Conservation (phyloP, 2,329 filamentous ascomycete genomes). For the Calonectria pseudoturangicola region DNA sequence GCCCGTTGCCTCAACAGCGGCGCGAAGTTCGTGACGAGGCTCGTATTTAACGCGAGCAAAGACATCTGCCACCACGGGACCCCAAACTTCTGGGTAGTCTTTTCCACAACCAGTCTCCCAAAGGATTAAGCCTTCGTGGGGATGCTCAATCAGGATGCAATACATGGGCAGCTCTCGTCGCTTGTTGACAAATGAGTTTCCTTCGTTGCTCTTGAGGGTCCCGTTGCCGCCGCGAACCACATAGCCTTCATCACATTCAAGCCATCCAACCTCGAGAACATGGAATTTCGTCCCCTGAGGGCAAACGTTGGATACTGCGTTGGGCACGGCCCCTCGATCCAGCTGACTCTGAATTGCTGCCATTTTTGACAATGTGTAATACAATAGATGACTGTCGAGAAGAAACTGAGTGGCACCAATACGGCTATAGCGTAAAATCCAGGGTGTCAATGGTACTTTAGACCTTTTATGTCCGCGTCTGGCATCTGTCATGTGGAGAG, state of each 20-base stretch:
- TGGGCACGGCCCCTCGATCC: conserved; percentile 20
- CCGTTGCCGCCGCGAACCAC: conserved; percentile 31
- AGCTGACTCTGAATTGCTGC: conserved; percentile 31
- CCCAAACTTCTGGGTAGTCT: conserved; percentile 47
- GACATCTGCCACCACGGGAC: conserved; percentile 40
- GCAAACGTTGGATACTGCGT: conserved; percentile 23
- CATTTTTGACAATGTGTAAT: conserved; percentile 9
- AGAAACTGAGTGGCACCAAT: background rate
- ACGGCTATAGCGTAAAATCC: no score
- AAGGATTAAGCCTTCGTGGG: conserved; percentile 45
- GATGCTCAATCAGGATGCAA: conserved; percentile 44
- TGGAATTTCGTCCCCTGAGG: conserved; percentile 33
- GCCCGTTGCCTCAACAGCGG: conserved; percentile 46
- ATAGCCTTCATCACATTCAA: conserved; percentile 33
- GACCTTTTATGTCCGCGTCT: conserved; percentile 1
- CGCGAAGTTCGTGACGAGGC: conserved; percentile 41
- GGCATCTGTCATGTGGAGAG: background rate
- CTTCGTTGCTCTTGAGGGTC: conserved; percentile 29
- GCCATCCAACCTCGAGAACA: conserved; percentile 36
- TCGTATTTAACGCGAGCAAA: conserved; percentile 46
- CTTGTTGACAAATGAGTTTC: conserved; percentile 32
- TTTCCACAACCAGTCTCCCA: conserved; percentile 45
- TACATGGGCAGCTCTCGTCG: conserved; percentile 35
- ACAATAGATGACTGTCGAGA: background rate
- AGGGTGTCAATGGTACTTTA: conserved; percentile 5